A percentile compares a stretch with the other conserved stretches of the same genome.
Conservation (phyloP, 2,329 filamentous ascomycete species). For the Claviceps maximensis region DNA sequence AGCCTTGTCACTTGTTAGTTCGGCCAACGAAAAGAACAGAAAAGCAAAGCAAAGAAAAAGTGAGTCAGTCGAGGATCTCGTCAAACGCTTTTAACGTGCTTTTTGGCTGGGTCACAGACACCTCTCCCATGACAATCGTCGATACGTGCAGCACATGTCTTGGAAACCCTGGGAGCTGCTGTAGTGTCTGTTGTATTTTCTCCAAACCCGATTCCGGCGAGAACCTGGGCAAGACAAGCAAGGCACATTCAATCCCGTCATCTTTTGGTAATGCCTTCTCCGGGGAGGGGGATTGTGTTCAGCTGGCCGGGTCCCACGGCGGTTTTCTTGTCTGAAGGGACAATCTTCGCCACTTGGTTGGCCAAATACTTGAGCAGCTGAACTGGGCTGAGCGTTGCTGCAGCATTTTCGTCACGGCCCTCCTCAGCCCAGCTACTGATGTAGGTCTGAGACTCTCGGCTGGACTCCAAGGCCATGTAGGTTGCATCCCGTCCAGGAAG, state of each 20-base stretch:
- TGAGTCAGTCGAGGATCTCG: neutral
- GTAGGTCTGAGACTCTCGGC: neutral
- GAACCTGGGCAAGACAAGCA: neutral
- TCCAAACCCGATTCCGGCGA: neutral
- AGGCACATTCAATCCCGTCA: neutral
- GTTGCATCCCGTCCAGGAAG: neutral
- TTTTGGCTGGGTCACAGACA: neutral
- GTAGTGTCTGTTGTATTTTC: neutral
- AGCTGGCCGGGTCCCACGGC: neutral
- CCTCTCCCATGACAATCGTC: neutral
- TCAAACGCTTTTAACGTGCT: neutral
- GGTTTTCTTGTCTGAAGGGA: neutral
- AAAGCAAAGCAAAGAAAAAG: neutral
- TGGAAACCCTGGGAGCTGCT: neutral
- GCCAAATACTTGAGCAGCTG: neutral
- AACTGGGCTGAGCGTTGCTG: neutral
- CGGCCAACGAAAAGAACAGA: no score
- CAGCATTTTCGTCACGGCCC: no score
- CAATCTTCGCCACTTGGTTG: neutral
- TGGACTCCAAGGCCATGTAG: neutral
- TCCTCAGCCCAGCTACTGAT: neutral
- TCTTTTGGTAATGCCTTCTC: no score
- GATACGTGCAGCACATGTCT: neutral
- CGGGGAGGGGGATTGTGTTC: no score
- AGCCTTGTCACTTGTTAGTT: no score